A percentile compares a stretch with the other conserved stretches of the same genome.
Evolutionary conservation across 2,329 filamentous ascomycete species (phyloP).

Genomic region (Huntiella abstrusa): DNA sequence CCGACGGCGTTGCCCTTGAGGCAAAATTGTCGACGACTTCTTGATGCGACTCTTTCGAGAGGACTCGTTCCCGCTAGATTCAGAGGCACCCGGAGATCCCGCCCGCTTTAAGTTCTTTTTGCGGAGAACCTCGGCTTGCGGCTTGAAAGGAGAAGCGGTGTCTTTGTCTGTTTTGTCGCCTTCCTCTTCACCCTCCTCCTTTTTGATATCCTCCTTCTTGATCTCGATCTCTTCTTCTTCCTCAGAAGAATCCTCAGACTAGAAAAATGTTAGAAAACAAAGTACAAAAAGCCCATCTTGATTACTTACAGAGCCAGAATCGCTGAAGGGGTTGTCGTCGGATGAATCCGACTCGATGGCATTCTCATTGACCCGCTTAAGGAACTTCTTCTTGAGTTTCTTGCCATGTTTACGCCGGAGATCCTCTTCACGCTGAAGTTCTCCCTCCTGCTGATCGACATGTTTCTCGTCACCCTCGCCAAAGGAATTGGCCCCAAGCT

Average conservation of each 20-base stretch:
- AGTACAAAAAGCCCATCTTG: neutral
- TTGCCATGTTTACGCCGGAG: constrained; percentile 55
- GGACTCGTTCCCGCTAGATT: constrained; percentile 83
- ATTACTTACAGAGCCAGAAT: constrained; percentile 18
- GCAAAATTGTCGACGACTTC: constrained; percentile 13
- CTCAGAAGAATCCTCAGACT: constrained; percentile 17
- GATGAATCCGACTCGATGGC: constrained; percentile 60
- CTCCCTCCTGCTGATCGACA: constrained; percentile 55
- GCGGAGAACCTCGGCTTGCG: constrained; percentile 30
- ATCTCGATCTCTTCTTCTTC: constrained; percentile 21
- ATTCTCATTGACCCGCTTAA: constrained; percentile 68
- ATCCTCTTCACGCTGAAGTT: constrained; percentile 49
- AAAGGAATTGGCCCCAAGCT: constrained; percentile 75
- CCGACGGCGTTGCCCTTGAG: constrained; percentile 23
- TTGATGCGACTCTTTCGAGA: constrained; percentile 57
- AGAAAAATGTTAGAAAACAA: neutral
- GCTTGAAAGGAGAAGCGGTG: constrained; percentile 33
- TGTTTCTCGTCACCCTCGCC: constrained; percentile 48
- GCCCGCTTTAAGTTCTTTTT: constrained; percentile 60
- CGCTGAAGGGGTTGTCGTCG: constrained; percentile 23
- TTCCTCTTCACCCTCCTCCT: constrained; percentile 39
- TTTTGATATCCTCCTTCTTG: constrained; percentile 23
- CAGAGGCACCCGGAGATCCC: constrained; percentile 71
- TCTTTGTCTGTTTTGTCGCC: constrained; percentile 45
- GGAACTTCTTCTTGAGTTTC: constrained; percentile 58